Conservation (phyloP, 768 basidiomycete genomes). For the Sarcodon sp. region DNA sequence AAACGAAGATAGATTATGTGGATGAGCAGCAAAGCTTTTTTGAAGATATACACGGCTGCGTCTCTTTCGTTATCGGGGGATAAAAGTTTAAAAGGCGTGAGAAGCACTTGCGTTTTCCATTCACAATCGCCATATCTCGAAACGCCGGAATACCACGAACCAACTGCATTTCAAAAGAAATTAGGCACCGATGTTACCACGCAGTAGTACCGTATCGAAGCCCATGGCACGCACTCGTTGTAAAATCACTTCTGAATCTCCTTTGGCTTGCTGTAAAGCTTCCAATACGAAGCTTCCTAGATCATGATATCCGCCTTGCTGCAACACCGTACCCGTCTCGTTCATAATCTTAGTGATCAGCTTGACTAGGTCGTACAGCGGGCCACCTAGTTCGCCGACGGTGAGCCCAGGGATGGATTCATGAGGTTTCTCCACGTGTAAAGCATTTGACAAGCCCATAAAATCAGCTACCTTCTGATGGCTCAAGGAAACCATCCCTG, state of each 20-base stretch:
- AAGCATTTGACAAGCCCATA: conserved; percentile 39
- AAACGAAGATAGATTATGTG: conserved; percentile 61
- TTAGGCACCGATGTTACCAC: conserved; percentile 4
- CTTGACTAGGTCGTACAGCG: conserved; percentile 58
- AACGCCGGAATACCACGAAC: conserved; percentile 73
- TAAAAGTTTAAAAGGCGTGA: conserved; percentile 1
- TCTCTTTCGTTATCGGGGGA: neutral
- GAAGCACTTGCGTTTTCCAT: conserved; percentile 42
- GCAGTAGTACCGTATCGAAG: neutral
- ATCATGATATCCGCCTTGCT: conserved; percentile 46
- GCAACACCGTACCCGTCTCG: conserved; percentile 60
- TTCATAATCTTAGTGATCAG: conserved; percentile 50
- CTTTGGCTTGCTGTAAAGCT: conserved; percentile 39
- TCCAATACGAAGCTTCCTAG: conserved; percentile 69
- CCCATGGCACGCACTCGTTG: conserved; percentile 42
- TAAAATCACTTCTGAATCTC: conserved; percentile 43
- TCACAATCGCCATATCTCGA: conserved; percentile 58
- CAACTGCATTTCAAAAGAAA: conserved; percentile 33
- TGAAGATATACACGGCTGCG: conserved; percentile 78
- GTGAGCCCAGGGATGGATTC: conserved; percentile 53
- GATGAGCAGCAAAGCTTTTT: conserved; percentile 78
- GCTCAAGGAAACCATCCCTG: conserved; percentile 45
- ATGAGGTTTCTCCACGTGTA: conserved; percentile 64
- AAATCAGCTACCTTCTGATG: conserved; percentile 55
- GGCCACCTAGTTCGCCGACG: conserved; percentile 69